These are phyloP conservation scores for Pluteus cervinus DNA, from an alignment of 768 basidiomycete genomes.

Conservation along the genomic window DNA sequence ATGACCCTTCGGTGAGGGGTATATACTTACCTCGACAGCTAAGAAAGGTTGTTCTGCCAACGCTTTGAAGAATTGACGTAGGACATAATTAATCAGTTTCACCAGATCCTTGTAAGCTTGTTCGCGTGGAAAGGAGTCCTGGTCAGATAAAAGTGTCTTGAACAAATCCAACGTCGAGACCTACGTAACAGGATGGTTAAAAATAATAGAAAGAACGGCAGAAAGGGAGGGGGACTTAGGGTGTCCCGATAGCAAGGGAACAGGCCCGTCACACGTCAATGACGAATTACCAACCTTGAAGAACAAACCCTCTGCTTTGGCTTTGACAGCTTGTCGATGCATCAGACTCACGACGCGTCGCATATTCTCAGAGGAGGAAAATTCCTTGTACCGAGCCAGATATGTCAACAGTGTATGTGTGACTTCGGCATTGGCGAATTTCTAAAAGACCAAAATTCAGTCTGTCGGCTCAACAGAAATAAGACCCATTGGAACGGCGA, in stretches of 20 bases:
- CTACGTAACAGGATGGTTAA: slow-evolving; percentile 33
- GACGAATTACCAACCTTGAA: slow-evolving; percentile 66
- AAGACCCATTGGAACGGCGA: too few species aligned
- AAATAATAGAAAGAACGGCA: slow-evolving; percentile 8
- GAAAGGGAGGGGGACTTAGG: slow-evolving; percentile 1
- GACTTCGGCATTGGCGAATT: slow-evolving; percentile 85
- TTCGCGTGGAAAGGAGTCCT: slow-evolving; percentile 71
- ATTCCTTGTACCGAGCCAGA: slow-evolving; percentile 79
- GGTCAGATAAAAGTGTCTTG: slow-evolving; percentile 78
- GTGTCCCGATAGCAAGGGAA: background rate
- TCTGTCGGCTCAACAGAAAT: slow-evolving; percentile 1
- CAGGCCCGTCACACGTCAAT: slow-evolving; percentile 2
- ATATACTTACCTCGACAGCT: slow-evolving; percentile 69
- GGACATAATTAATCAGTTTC: slow-evolving; percentile 76
- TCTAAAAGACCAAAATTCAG: slow-evolving; percentile 43
- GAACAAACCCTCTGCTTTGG: slow-evolving; percentile 91
- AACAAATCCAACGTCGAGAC: slow-evolving; percentile 88
- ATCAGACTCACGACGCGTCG: slow-evolving; percentile 85
- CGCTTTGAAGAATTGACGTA: slow-evolving; percentile 93
- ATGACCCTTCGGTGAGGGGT: too few species aligned
- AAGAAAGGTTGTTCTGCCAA: slow-evolving; percentile 81
- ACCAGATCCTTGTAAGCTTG: slow-evolving; percentile 80
- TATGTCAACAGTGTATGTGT: slow-evolving; percentile 80
- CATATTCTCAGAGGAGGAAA: slow-evolving; percentile 75
- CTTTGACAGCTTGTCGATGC: slow-evolving; percentile 85